A percentile compares a stretch with the other conserved stretches of the same genome.
These are phyloP conservation scores for Colletotrichum shisoi DNA, from an alignment of 2,329 filamentous ascomycete genomes.

Conservation along the genomic window DNA sequence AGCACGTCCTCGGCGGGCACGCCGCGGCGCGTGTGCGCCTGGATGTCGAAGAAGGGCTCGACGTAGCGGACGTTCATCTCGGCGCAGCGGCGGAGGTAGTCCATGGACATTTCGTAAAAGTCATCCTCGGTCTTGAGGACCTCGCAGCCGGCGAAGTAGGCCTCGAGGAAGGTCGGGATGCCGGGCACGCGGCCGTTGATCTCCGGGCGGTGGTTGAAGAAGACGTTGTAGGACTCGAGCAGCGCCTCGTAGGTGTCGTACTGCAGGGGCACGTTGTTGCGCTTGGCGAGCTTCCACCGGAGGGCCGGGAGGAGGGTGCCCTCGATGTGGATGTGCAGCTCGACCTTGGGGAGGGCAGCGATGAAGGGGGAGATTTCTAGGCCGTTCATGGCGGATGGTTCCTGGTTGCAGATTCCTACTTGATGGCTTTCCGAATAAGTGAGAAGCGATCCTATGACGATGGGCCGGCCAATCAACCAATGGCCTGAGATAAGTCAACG, in stretches of 20 bases:
- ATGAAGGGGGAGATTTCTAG: slow-evolving; percentile 59
- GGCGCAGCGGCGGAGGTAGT: slow-evolving; percentile 72
- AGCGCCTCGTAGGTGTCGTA: slow-evolving; percentile 69
- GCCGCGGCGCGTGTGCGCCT: slow-evolving; percentile 72
- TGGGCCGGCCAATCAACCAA: slow-evolving; percentile 8
- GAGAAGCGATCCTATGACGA: background rate
- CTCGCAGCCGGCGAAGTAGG: slow-evolving; percentile 80
- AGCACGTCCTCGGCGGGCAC: slow-evolving; percentile 70
- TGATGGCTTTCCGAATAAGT: background rate
- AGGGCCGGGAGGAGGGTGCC: slow-evolving; percentile 75
- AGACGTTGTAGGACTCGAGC: slow-evolving; percentile 64
- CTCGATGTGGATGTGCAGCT: slow-evolving; percentile 83
- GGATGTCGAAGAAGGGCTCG: slow-evolving; percentile 85
- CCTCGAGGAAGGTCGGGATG: slow-evolving; percentile 67
- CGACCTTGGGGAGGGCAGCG: slow-evolving; percentile 74
- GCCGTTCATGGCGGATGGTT: slow-evolving; percentile 43
- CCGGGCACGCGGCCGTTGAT: slow-evolving; percentile 47
- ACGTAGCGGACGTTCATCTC: slow-evolving; percentile 73
- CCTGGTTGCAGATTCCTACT: background rate
- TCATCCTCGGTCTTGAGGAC: slow-evolving; percentile 71
- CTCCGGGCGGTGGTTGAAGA: slow-evolving; percentile 51
- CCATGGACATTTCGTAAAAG: slow-evolving; percentile 75
- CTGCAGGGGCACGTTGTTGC: slow-evolving; percentile 69
- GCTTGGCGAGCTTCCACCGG: slow-evolving; percentile 72
- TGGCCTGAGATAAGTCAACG: background rate